Evolutionary conservation across 331 rosid genomes (phyloP).

Genomic region (Rosa hybrid): DNA sequence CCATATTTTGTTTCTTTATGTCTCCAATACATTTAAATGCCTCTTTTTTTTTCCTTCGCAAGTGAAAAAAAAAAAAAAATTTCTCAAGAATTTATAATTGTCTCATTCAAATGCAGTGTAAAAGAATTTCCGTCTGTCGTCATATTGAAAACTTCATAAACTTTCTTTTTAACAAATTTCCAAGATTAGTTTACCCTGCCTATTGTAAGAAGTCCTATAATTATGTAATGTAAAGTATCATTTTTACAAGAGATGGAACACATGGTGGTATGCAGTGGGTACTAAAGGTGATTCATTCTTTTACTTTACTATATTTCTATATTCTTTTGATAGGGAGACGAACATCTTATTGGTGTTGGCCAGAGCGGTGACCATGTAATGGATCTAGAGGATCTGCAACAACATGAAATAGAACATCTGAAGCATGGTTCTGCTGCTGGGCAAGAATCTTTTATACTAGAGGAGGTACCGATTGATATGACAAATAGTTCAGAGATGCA

Average conservation of each 20-base stretch:
- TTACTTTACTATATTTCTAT: background rate
- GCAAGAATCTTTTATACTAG: constrained; percentile 47
- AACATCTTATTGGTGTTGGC: constrained; percentile 26
- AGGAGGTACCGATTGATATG: constrained; percentile 42
- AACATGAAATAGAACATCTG: constrained; percentile 45
- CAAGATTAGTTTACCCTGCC: background rate
- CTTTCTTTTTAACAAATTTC: background rate
- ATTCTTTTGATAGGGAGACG: constrained; percentile 38
- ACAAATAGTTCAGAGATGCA: constrained; percentile 36
- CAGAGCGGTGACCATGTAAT: constrained; percentile 31
- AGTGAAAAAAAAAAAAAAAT: background rate
- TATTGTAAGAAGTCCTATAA: background rate
- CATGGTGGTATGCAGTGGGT: background rate
- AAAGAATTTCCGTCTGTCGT: background rate
- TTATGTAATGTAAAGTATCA: background rate
- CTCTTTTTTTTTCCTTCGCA: background rate
- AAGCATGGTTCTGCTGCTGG: constrained; percentile 41
- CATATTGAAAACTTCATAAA: background rate
- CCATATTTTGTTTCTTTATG: constrained; percentile 28
- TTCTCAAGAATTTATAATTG: too few species aligned
- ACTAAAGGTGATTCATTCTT: background rate
- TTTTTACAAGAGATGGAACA: background rate
- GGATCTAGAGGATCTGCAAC: constrained; percentile 45
- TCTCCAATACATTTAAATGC: constrained; percentile 12
- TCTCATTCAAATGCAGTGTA: background rate